Conservation (phyloP, 345 rosid genomes). For the Populus euphratica region DNA sequence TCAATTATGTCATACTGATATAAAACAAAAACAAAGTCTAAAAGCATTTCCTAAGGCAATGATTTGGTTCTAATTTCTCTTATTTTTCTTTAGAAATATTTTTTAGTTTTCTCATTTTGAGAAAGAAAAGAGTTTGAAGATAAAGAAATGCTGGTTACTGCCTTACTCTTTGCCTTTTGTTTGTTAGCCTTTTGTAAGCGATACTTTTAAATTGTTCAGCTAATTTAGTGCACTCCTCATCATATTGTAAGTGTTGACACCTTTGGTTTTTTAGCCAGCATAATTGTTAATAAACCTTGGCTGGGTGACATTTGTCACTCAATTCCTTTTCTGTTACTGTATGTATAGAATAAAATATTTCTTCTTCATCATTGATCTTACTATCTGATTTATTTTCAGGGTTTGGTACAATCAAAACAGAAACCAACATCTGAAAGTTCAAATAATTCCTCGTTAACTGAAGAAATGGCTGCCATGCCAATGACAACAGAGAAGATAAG, state of each 20-base stretch:
- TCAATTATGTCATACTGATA: neutral
- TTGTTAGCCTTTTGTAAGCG: no score
- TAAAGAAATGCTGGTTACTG: no score
- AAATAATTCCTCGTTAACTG: constrained; percentile 35
- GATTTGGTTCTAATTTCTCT: neutral
- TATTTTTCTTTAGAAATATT: neutral
- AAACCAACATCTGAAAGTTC: constrained; percentile 41
- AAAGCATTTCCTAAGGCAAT: neutral
- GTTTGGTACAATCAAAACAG: constrained; percentile 65
- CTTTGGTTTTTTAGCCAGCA: no score
- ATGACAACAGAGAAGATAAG: constrained; percentile 35
- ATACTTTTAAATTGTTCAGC: no score
- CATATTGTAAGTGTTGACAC: no score
- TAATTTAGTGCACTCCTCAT: no score
- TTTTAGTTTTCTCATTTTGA: neutral
- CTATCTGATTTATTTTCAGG: constrained; percentile 42
- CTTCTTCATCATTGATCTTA: neutral
- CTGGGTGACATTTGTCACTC: no score
- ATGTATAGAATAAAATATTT: neutral
- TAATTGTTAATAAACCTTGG: no score
- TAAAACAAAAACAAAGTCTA: neutral
- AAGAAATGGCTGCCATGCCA: constrained; percentile 29
- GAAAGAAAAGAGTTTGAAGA: no score
- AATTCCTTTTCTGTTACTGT: neutral
- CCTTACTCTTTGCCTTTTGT: no score